Base-by-base conservation (phyloP, 2,329 filamentous ascomycete genomes). In the Diaporthe citrichinensis region DNA sequence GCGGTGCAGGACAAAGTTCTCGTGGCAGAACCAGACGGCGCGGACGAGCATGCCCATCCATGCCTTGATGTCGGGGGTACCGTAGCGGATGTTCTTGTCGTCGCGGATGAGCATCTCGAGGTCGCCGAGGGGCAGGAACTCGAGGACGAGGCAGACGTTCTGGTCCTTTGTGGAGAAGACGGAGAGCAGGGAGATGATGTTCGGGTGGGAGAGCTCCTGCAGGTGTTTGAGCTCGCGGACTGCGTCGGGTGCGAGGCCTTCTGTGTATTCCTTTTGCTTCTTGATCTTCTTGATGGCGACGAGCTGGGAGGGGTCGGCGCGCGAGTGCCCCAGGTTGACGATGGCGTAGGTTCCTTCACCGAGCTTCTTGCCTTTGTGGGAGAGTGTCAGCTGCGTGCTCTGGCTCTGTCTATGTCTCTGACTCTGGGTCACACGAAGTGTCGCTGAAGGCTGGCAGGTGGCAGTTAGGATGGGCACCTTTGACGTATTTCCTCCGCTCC, bases 11-110 rank as follows among this genome's bases (percentile, higher is more conserved):
- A 99, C 91, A 80, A 94, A 96, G 84, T 97, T 97, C 82, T 96
- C 94, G 84, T 99, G 97, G 84, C 97, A 98, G 88, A 98, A 99
- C 93, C 95, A 98, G 39, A 98, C 92, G 36, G 94, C 97, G 57
- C 96, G 92, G 39, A 91, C 91, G n/a, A 98, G 90, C 97, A 98
- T 98, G 78, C 94, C 94, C 93, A 98, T 98, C 97, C 97, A 99
- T 23, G 95, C 94, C 84, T 99, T 99, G 84, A 98, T 95, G 84
- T 99, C 97, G 25, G 94, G 94, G 15, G 92, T 91, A 77, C 94
- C 94, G 84, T 98, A 98, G 73, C 92, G 91, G 62, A 98, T 93
- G 72, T 88, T 87, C 61, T 93, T 90, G 41, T 90, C 92, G 84
- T 98, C 96, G 83, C 95, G 94, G 83, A 98, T 98, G 76, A 99